Base-by-base conservation (phyloP, 495 filamentous ascomycete species). In the Letharia columbiana region DNA sequence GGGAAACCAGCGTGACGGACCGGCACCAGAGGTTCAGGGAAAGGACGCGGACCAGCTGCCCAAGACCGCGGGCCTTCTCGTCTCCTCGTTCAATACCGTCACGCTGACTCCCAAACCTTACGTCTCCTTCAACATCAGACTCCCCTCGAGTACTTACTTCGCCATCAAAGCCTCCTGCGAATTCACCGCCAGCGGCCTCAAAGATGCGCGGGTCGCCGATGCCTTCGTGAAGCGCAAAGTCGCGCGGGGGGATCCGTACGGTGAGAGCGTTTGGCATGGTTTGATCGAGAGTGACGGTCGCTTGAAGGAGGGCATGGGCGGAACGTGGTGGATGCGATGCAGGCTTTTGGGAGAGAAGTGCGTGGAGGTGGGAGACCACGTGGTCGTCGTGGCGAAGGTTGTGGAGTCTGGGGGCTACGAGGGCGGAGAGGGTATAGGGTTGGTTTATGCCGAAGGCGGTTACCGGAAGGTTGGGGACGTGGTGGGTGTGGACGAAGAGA, bases 11-110 rank as follows among this genome's bases (percentile, higher is more conserved):
- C 28, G 17, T 23, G 7, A 12, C 4, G 28, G 33, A 54, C 12
- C 28, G 12, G 12, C 50, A 17, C 12, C 23, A 54, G 50, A 12
- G 12, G 15, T 33, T 8, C n/a, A 23, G 20, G 57, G 28, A 8
- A 33, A 31, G 13, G 2, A 18, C 13, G 5, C 87, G 42, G 68
- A 74, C 67, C 77, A 75, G 62, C 74, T 75, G 11, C 67, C 73
- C 49, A 59, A 65, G 61, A 71, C 70, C 31, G 61, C 62, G 35
- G 91, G 84, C 62, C 88, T 94, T 80, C 91, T 90, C 35, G 86
- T 93, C 69, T 95, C 91, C 28, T 92, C 89, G 17, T 89, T 96
- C 78, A 91, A 83, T 28, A 90, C 89, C 1, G 82, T 96, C 35
- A 83, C 87, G 0, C 78, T 94, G 2, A 65, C 71, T 17, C 90